Evolutionary conservation across 2,329 filamentous ascomycete species (phyloP).

Genomic region (Ophiocordyceps unilateralis): DNA sequence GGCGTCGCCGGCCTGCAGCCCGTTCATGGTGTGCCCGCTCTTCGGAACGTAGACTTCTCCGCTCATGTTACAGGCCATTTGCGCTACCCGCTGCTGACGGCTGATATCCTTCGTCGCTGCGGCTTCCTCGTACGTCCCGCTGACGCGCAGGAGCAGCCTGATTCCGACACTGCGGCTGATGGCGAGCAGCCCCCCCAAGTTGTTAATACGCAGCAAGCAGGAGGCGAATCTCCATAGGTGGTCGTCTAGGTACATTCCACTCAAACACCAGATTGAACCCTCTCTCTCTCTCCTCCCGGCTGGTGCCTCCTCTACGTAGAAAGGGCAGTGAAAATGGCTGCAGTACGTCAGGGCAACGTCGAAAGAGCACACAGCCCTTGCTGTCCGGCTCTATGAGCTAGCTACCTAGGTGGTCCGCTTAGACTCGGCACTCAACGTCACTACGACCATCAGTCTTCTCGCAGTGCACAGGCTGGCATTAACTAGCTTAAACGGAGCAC

Average conservation of each 20-base stretch:
- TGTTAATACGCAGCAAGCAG: not conserved
- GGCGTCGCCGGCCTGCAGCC: constrained; percentile 73
- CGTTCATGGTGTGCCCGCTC: constrained; percentile 47
- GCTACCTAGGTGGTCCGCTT: no score
- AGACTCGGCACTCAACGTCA: no score
- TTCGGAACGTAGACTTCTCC: constrained; percentile 39
- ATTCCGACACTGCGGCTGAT: not conserved
- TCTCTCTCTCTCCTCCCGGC: no score
- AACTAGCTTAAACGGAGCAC: not conserved
- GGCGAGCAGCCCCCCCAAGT: not conserved
- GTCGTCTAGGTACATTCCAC: no score
- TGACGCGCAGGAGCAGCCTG: constrained; percentile 29
- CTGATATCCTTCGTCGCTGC: constrained; percentile 33
- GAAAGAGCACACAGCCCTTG: no score
- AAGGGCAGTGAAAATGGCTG: no score
- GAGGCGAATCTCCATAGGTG: not conserved
- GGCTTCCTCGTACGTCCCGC: constrained; percentile 30
- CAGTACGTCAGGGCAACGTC: no score
- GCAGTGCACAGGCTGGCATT: not conserved
- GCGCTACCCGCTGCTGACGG: constrained; percentile 31
- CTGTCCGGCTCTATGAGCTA: no score
- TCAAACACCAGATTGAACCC: no score
- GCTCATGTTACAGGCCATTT: constrained; percentile 35
- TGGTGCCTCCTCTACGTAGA: no score
- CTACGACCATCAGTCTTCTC: no score